Evolutionary conservation across 1,284 basidiomycete genomes (phyloP), one percentile per base, ranked within the genome.

Genomic region (Ustilago sp.): DNA sequence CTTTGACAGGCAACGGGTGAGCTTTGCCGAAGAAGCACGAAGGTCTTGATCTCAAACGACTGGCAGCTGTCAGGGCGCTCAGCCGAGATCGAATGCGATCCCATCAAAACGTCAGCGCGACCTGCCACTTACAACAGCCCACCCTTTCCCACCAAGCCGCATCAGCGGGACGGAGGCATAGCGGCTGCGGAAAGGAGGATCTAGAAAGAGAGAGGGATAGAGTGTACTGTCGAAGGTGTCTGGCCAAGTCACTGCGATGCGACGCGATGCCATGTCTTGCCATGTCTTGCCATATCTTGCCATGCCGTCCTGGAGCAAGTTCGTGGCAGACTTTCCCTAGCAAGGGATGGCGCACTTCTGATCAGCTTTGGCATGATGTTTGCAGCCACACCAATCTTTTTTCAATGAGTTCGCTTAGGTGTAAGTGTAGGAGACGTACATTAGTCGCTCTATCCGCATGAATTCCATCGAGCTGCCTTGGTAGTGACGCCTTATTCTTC

Each of bases 271-370:
- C 19, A 45, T 45, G 43, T 19, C n/a, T 8, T 45, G 43, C 19
- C 19, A 45, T 45, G 43, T 19, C n/a, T 8, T 19, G 23, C n/a
- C 23, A 28, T 19, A 19, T 19, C 19, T 19, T 19, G 19, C 19
- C 19, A 19, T 19, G 43, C 43, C n/a, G 43, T 45, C 43, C 11
- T 23, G 43, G 43, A 32, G 11, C 7, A 51, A 15, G 34, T 4
- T 53, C 51, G 15, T 53, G 17, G 48, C 35, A 11, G 6, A 15
- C 19, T 53, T 53, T 45, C 45, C 23, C 45, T 59, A 19, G 57
- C 57, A 51, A 59, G 58, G 47, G 58, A 48, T 59, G 58, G 48
- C 36, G 58, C 48, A 59, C 5, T 8, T 31, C 9, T 50, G 28
- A 31, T 50, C 31, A 50, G 48, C 48, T 31, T 50, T 50, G 48